Evolutionary conservation across 2,329 filamentous ascomycete genomes (phyloP).

Genomic region (Cyphellophora europaea): DNA sequence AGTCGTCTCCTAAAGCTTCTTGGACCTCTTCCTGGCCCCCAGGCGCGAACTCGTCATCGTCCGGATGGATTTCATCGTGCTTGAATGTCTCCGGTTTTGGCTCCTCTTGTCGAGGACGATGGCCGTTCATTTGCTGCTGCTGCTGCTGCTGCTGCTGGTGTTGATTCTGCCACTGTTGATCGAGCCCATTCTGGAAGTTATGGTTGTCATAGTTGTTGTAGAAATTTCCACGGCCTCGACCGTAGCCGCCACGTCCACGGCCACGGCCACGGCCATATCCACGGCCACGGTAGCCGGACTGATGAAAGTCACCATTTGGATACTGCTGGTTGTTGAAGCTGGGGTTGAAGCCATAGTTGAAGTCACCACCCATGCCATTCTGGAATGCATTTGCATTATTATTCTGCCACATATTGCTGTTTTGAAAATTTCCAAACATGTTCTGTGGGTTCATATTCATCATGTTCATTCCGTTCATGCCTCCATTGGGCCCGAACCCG

Average conservation of each 20-base stretch:
- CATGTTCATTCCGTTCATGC: conserved; percentile 76
- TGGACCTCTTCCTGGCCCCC: conserved; percentile 25
- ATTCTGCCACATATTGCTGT: conserved; percentile 69
- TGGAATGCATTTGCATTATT: conserved; percentile 73
- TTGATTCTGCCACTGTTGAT: conserved; percentile 20
- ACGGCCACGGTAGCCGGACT: conserved; percentile 72
- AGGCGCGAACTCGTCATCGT: conserved; percentile 26
- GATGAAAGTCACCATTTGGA: conserved; percentile 54
- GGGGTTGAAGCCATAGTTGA: conserved; percentile 63
- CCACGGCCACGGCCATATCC: conserved; percentile 59
- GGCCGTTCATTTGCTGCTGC: conserved; percentile 6
- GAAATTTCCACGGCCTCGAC: conserved; percentile 27
- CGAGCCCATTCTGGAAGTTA: no score
- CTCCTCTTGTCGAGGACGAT: conserved; percentile 10
- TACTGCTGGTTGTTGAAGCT: conserved; percentile 63
- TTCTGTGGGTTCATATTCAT: conserved; percentile 49
- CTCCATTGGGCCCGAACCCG: conserved; percentile 70
- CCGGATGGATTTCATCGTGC: conserved; percentile 13
- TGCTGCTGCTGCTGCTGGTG: conserved; percentile 12
- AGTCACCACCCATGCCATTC: conserved; percentile 72
- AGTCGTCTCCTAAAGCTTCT: conserved; percentile 20
- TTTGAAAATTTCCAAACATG: conserved; percentile 72
- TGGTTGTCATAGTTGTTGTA: conserved; percentile 24
- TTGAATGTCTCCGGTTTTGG: conserved; percentile 6
- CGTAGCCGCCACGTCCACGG: conserved; percentile 49